phyloP scores from a whole-genome alignment of 2,329 filamentous ascomycete species.

The Zymoseptoria tritici region DNA sequence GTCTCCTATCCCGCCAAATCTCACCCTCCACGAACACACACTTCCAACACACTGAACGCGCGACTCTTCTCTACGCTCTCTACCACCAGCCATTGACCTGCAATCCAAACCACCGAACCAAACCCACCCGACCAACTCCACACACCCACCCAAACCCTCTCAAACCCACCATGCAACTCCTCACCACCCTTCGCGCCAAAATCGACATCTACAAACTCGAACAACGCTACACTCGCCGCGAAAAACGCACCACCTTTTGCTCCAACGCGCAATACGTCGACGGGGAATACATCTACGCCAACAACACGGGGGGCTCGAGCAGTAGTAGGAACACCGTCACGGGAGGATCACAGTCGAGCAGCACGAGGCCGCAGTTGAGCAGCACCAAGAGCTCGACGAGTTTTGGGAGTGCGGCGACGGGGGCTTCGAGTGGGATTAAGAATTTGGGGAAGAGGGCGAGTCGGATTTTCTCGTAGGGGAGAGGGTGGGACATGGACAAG shows the following conservation, averaged over 20 bases:
- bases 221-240: conserved; percentile 86
- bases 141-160: no score
- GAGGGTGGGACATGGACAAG: no score
- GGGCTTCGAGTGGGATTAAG: not conserved
- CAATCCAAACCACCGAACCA: no score
- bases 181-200: conserved; percentile 70
- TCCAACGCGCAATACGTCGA: conserved; percentile 89
- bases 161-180: conserved; percentile 56
- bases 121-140: no score
- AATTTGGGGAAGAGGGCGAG: not conserved
- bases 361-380: no score
- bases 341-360: not conserved
- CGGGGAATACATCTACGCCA: conserved; percentile 79
- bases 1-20: not conserved
- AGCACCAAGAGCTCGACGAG: not conserved
- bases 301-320: conserved; percentile 19
- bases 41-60: not conserved
- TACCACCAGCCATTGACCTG: not conserved
- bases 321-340: not conserved
- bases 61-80: not conserved
- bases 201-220: conserved; percentile 92
- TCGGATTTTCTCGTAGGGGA: not conserved
- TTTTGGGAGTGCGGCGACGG: not conserved
- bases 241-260: conserved; percentile 81
- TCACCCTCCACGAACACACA: not conserved